A percentile compares a stretch with the other conserved stretches of the same genome.
phyloP scores from a whole-genome alignment of 2,329 filamentous ascomycete species.

The Cladosporium sphaerospermum region DNA sequence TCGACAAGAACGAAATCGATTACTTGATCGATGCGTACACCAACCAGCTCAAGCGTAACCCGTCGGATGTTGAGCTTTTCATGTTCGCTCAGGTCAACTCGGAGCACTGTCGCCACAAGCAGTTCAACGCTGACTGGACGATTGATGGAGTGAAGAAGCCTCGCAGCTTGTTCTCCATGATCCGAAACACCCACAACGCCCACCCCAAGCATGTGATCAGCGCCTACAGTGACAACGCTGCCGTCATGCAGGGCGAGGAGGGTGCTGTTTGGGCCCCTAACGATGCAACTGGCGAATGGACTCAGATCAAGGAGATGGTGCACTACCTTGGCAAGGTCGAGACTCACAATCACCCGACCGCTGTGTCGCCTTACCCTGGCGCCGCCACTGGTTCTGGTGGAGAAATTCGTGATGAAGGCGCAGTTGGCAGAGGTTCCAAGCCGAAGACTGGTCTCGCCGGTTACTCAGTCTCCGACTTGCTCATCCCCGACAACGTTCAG shows the following conservation, averaged over 20 bases:
- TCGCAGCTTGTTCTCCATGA: conserved; percentile 88
- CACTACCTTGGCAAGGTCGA: conserved; percentile 92
- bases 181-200: conserved; percentile 82
- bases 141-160: conserved; percentile 80
- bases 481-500: conserved; percentile 74
- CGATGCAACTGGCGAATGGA: conserved; percentile 80
- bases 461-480: conserved; percentile 90
- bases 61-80: conserved; percentile 91
- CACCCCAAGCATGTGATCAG: conserved; percentile 77
- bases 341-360: conserved; percentile 95
- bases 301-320: conserved; percentile 74
- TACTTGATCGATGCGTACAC: conserved; percentile 85
- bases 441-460: conserved; percentile 89
- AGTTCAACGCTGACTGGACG: conserved; percentile 95
- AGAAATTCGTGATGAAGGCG: conserved; percentile 91
- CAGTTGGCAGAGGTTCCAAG: conserved; percentile 84
- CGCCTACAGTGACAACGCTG: conserved; percentile 95
- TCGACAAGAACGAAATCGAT: conserved; percentile 84
- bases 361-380: conserved; percentile 87
- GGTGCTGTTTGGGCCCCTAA: conserved; percentile 83
- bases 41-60: conserved; percentile 56
- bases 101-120: conserved; percentile 82
- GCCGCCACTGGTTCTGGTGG: conserved; percentile 93
- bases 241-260: conserved; percentile 70
- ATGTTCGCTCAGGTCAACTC: conserved; percentile 99